Percentiles rank a stretch among this genome's conserved stretches.
phyloP scores from a whole-genome alignment of 345 rosid genomes.

The Odontarrhena argentea region DNA sequence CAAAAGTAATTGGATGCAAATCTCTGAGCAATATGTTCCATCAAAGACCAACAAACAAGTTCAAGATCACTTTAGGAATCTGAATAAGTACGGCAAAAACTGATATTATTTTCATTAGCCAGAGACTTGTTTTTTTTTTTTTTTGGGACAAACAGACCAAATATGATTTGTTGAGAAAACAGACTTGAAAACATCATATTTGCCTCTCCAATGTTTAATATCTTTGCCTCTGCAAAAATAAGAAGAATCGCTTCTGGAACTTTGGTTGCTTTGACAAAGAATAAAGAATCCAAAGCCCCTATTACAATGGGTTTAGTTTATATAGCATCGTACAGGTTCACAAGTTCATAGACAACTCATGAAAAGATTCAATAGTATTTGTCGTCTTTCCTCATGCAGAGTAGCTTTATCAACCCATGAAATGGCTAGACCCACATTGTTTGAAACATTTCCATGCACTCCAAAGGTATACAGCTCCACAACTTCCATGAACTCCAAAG shows the following conservation, averaged over 20 bases:
- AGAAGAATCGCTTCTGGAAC: conserved; percentile 34
- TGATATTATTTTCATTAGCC: too few relatives aligned
- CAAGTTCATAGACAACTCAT: conserved; percentile 21
- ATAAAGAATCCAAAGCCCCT: conserved; percentile 71
- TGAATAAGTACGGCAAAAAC: too few relatives aligned
- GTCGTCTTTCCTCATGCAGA: conserved; percentile 71
- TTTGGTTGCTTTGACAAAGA: conserved; percentile 47
- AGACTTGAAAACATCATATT: too few relatives aligned
- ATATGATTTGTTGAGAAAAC: too few relatives aligned
- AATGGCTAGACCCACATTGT: conserved; percentile 60
- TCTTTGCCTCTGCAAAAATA: too few relatives aligned
- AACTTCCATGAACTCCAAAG: conserved; percentile 61
- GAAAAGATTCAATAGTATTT: conserved; percentile 47
- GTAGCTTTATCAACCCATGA: conserved; percentile 84
- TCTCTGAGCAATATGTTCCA: too few relatives aligned
- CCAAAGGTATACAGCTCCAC: conserved; percentile 69
- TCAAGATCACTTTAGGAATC: too few relatives aligned
- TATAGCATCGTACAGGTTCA: conserved; percentile 16
- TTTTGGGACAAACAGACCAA: too few relatives aligned
- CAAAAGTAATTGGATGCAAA: too few relatives aligned
- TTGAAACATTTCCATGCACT: conserved; percentile 56
- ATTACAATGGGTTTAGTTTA: conserved; percentile 16
- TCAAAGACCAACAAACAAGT: too few relatives aligned
- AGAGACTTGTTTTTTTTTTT: too few relatives aligned
- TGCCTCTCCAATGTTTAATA: too few relatives aligned